Evolutionary conservation across 306 rosid species (phyloP).

Genomic region (Lotus japonicus): DNA sequence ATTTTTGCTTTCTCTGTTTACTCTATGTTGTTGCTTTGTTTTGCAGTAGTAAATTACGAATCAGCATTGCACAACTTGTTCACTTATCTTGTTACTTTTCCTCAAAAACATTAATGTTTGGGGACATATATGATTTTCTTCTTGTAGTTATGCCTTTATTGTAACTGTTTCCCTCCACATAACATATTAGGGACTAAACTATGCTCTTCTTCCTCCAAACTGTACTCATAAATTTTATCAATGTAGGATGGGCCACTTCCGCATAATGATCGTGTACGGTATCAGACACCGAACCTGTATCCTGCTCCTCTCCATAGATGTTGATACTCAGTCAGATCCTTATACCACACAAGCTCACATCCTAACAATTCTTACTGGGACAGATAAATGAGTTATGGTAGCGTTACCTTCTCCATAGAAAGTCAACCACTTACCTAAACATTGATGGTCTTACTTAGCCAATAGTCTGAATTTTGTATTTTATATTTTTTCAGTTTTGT

Average conservation of each 20-base stretch:
- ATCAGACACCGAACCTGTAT: conserved; percentile 47
- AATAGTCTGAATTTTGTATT: too few species aligned
- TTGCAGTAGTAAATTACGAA: background rate
- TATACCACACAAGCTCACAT: conserved; percentile 10
- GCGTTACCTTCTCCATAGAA: background rate
- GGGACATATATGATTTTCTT: background rate
- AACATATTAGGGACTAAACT: background rate
- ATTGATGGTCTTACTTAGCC: background rate
- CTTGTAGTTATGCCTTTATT: background rate
- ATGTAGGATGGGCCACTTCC: conserved; percentile 75
- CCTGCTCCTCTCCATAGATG: conserved; percentile 92
- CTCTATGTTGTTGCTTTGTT: background rate
- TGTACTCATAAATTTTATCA: background rate
- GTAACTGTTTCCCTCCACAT: background rate
- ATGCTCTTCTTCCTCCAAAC: background rate
- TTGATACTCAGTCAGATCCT: conserved; percentile 32
- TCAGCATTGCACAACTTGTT: background rate
- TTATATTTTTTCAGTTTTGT: too few species aligned
- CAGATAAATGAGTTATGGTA: background rate
- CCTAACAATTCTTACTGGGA: background rate
- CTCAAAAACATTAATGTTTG: background rate
- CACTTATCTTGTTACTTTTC: background rate
- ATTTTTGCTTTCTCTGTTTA: background rate
- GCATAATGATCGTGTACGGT: conserved; percentile 54
- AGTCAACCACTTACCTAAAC: background rate